A percentile compares a stretch with the other conserved stretches of the same genome.
Conservation (phyloP, 1,284 basidiomycete genomes). For the Leccinum discolor region DNA sequence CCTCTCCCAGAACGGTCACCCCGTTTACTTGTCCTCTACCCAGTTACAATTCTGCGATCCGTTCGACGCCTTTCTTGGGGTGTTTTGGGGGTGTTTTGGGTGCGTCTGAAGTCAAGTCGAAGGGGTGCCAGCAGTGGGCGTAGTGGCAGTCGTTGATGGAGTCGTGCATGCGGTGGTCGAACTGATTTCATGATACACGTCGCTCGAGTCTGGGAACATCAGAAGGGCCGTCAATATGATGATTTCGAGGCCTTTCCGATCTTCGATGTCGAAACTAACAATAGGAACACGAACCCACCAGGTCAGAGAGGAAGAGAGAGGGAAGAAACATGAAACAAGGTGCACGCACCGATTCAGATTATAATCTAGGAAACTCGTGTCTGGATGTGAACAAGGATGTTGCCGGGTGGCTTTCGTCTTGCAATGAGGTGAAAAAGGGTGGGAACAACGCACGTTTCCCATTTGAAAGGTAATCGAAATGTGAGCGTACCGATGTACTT, state of each 20-base stretch:
- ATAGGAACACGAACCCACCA: background rate
- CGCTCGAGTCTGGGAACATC: constrained; percentile 75
- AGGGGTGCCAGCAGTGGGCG: background rate
- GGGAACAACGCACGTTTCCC: constrained; percentile 70
- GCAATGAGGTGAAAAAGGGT: background rate
- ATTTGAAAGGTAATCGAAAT: constrained; percentile 78
- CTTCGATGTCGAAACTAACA: constrained; percentile 71
- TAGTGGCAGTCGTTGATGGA: constrained; percentile 6
- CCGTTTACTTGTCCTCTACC: constrained; percentile 71
- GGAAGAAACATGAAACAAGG: background rate
- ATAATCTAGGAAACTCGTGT: constrained; percentile 84
- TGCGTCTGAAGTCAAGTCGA: constrained; percentile 1
- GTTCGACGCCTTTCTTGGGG: constrained; percentile 62
- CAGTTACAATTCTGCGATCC: constrained; percentile 68
- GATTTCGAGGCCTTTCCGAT: constrained; percentile 83
- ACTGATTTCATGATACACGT: constrained; percentile 45
- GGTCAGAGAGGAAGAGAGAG: background rate
- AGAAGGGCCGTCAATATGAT: constrained; percentile 74
- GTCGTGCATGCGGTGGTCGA: constrained; percentile 8
- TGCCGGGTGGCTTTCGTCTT: background rate
- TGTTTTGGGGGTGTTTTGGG: constrained; percentile 61
- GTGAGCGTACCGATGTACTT: constrained; percentile 72
- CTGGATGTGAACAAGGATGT: constrained; percentile 36
- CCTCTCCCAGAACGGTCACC: constrained; percentile 68
- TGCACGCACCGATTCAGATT: constrained; percentile 65